phyloP scores from a whole-genome alignment of 768 basidiomycete species.

The Boletus edulis region DNA sequence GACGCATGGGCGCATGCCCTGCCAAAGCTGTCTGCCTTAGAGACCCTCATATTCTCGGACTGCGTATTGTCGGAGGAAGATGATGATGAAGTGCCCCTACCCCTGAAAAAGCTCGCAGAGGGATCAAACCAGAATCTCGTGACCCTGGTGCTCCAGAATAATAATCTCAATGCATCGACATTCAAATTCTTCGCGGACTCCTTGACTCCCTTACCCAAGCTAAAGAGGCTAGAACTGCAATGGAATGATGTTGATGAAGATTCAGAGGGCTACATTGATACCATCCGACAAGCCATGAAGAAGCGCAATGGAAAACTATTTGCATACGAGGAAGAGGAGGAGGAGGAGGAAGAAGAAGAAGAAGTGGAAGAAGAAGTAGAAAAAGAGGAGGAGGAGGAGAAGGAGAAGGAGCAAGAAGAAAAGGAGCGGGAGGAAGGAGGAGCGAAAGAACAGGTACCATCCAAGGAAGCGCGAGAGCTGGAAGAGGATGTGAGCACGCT shows the following conservation, averaged over 20 bases:
- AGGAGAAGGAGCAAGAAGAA: slow-evolving; percentile 57
- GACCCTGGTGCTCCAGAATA: slow-evolving; percentile 84
- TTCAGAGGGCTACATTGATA: slow-evolving; percentile 53
- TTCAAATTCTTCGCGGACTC: slow-evolving; percentile 66
- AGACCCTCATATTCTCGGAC: slow-evolving; percentile 87
- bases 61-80: slow-evolving; percentile 74
- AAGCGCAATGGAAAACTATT: slow-evolving; percentile 66
- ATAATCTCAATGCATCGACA: slow-evolving; percentile 75
- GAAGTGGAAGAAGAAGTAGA: slow-evolving; percentile 42
- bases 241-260: slow-evolving; percentile 88
- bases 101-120: slow-evolving; percentile 56
- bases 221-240: slow-evolving; percentile 80
- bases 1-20: slow-evolving; percentile 65
- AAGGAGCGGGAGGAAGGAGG: slow-evolving; percentile 28
- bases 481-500: slow-evolving; percentile 53
- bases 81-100: slow-evolving; percentile 72
- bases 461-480: slow-evolving; percentile 24
- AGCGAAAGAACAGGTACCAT: slow-evolving; percentile 17
- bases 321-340: slow-evolving; percentile 78
- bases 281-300: slow-evolving; percentile 53
- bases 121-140: slow-evolving; percentile 77
- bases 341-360: slow-evolving; percentile 58
- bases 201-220: slow-evolving; percentile 55
- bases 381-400: slow-evolving; percentile 75
- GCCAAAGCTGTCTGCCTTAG: slow-evolving; percentile 65